Conservation (phyloP, 495 filamentous ascomycete genomes). For the Poronia punctata region DNA sequence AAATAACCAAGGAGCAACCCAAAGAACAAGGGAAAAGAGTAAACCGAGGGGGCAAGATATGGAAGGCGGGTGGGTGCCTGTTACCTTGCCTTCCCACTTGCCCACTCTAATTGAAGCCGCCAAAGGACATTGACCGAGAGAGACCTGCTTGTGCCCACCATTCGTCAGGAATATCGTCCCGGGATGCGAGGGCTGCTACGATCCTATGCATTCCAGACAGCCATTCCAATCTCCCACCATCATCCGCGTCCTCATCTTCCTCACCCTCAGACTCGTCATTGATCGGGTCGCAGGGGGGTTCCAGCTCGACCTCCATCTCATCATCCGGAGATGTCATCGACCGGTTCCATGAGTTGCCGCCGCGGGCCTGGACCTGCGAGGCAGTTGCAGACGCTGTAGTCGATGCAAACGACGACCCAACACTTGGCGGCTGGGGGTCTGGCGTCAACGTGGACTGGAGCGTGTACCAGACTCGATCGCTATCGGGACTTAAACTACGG, state of each 20-base stretch:
- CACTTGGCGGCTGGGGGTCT: slow-evolving; percentile 72
- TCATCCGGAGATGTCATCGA: slow-evolving; percentile 29
- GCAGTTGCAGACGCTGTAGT: slow-evolving; percentile 42
- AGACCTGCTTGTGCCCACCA: slow-evolving; percentile 73
- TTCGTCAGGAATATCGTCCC: slow-evolving; percentile 66
- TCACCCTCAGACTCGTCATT: slow-evolving; percentile 31
- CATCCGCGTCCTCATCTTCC: slow-evolving; percentile 18
- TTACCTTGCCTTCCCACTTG: no score
- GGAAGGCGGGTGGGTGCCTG: no score
- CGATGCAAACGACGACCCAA: slow-evolving; percentile 72
- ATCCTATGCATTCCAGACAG: slow-evolving; percentile 61
- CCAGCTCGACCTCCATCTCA: slow-evolving; percentile 25
- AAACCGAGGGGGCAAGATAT: no score
- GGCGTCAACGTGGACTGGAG: slow-evolving; percentile 72
- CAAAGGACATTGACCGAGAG: slow-evolving; percentile 50
- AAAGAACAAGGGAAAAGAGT: no score
- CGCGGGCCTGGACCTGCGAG: slow-evolving; percentile 26
- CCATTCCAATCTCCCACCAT: slow-evolving; percentile 36
- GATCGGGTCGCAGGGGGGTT: slow-evolving; percentile 35
- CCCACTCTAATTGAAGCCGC: no score
- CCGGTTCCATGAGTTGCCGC: slow-evolving; percentile 26
- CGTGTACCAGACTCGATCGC: slow-evolving; percentile 67
- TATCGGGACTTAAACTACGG: slow-evolving; percentile 71
- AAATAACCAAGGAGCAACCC: no score
- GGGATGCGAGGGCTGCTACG: slow-evolving; percentile 54